Conservation (phyloP, 2,329 filamentous ascomycete species). For the Penicillium sp. region DNA sequence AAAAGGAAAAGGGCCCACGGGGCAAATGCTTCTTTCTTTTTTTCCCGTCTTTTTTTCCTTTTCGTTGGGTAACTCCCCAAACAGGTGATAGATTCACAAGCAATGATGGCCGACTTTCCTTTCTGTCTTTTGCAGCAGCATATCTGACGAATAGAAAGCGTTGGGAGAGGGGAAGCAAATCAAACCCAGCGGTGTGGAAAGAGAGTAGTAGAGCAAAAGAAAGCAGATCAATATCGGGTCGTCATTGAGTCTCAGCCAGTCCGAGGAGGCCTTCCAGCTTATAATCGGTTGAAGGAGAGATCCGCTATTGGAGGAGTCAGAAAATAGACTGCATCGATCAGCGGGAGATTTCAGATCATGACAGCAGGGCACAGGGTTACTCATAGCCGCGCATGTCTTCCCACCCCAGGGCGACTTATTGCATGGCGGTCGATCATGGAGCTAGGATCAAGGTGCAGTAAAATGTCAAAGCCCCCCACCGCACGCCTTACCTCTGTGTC, state of each 20-base stretch:
- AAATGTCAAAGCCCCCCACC: slow-evolving; percentile 22
- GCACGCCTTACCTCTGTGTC: slow-evolving; percentile 19
- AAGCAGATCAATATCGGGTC: slow-evolving; percentile 25
- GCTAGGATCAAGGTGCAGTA: slow-evolving; percentile 31
- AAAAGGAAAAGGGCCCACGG: slow-evolving; percentile 15
- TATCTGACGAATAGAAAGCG: slow-evolving; percentile 24
- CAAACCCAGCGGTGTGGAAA: slow-evolving; percentile 16
- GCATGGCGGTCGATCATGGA: slow-evolving; percentile 38
- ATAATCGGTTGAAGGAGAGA: slow-evolving; percentile 30
- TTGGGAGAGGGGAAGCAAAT: slow-evolving; percentile 7
- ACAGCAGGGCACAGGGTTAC: slow-evolving; percentile 37
- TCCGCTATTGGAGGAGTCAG: slow-evolving; percentile 39
- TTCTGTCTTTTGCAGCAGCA: slow-evolving; percentile 27
- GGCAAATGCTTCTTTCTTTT: slow-evolving; percentile 7
- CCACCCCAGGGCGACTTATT: slow-evolving; percentile 34
- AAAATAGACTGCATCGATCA: slow-evolving; percentile 37
- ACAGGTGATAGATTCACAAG: slow-evolving; percentile 22
- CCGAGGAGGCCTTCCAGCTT: slow-evolving; percentile 31
- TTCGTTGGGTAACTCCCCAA: not conserved
- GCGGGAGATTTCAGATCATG: slow-evolving; percentile 36
- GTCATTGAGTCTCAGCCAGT: slow-evolving; percentile 21
- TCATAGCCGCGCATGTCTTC: slow-evolving; percentile 35
- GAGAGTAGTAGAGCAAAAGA: slow-evolving; percentile 7
- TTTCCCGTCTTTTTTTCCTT: not conserved
- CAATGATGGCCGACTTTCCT: slow-evolving; percentile 20